A percentile compares a stretch with the other conserved stretches of the same genome.
Conservation (phyloP, 2,329 filamentous ascomycete genomes). For the Hortaea sp. region DNA sequence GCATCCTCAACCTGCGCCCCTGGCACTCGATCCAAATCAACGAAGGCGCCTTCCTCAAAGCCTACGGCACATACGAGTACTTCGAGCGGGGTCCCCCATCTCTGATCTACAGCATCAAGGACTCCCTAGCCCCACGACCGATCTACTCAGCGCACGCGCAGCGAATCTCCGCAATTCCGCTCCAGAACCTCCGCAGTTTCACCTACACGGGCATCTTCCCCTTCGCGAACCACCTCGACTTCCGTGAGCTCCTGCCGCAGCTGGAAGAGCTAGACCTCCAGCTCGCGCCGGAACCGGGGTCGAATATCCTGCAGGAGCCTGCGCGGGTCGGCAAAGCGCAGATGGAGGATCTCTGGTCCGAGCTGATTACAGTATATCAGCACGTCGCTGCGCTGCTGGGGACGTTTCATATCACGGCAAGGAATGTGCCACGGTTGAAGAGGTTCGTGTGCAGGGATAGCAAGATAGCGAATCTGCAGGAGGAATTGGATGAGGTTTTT, state of each 20-base stretch:
- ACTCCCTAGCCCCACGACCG: conserved; percentile 9
- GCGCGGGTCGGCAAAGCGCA: conserved; percentile 32
- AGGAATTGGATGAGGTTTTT: conserved; percentile 19
- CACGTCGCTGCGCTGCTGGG: conserved; percentile 6
- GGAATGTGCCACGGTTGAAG: conserved; percentile 9
- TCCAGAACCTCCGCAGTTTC: conserved; percentile 8
- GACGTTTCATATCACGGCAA: conserved; percentile 1
- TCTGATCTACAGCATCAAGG: conserved; percentile 20
- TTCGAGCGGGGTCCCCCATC: conserved; percentile 48
- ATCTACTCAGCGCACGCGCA: conserved; percentile 2
- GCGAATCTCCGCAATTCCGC: conserved; percentile 2
- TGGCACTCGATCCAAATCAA: conserved; percentile 62
- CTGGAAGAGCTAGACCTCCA: conserved; percentile 27
- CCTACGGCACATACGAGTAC: conserved; percentile 63
- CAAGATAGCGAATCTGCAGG: conserved; percentile 10
- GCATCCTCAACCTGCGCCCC: conserved; percentile 48
- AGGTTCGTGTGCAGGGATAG: conserved; percentile 18
- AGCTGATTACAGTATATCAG: conserved; percentile 18
- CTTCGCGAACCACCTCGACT: conserved; percentile 21
- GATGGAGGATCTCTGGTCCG: conserved; percentile 29
- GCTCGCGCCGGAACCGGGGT: conserved; percentile 32
- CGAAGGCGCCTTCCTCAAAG: conserved; percentile 63
- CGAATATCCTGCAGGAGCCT: conserved; percentile 28
- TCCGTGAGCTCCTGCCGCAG: conserved; percentile 14
- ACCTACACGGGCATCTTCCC: conserved; percentile 26